These are phyloP conservation scores for Persicaria tinctoria DNA, from an alignment of 148 eudicot species.

Conservation along the genomic window DNA sequence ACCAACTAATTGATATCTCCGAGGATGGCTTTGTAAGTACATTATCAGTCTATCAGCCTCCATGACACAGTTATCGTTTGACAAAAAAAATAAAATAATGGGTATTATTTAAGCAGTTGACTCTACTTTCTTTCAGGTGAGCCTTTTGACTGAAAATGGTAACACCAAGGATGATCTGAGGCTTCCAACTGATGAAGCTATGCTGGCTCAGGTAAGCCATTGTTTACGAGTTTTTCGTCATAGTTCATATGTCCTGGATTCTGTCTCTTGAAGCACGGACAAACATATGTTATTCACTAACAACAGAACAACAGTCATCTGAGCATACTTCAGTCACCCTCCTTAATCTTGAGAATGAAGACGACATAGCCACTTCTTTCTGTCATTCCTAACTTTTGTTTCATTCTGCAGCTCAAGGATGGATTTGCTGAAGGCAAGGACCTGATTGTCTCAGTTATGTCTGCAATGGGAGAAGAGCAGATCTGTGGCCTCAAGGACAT, in stretches of 20 bases:
- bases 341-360: neutral
- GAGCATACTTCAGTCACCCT: neutral
- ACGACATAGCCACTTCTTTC: neutral
- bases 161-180: constrained; percentile 45
- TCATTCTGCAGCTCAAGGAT: constrained; percentile 20
- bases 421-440: constrained; percentile 27
- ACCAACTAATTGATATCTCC: constrained; percentile 36
- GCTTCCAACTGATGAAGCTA: constrained; percentile 39
- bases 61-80: neutral
- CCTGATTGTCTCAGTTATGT: constrained; percentile 25
- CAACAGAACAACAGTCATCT: neutral
- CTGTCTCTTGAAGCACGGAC: neutral
- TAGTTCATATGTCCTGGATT: neutral
- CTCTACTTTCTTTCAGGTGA: constrained; percentile 25
- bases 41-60: neutral
- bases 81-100: neutral
- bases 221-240: neutral
- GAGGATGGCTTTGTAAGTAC: constrained; percentile 41
- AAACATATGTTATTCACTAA: neutral
- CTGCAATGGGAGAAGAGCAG: constrained; percentile 36
- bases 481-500: constrained; percentile 30
- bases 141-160: constrained; percentile 45
- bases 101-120: neutral
- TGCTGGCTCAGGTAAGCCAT: constrained; percentile 23
- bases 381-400: neutral